A percentile compares a stretch with the other conserved stretches of the same genome.
phyloP scores from a whole-genome alignment of 768 basidiomycete genomes.

The Clathrus columnatus region DNA sequence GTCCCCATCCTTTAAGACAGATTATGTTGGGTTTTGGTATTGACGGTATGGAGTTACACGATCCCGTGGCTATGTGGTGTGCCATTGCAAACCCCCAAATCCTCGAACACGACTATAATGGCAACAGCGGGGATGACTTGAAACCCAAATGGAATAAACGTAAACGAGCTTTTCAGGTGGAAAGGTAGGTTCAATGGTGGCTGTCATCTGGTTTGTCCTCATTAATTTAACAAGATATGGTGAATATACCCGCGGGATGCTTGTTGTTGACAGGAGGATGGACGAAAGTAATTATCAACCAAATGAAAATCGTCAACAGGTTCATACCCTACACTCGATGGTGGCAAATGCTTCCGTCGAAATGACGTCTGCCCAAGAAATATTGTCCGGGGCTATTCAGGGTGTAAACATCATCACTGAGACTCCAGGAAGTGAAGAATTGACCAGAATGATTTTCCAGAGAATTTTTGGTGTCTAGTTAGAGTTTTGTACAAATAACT shows the following conservation, averaged over 20 bases:
- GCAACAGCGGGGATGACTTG: slow-evolving; percentile 24
- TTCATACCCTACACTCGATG: slow-evolving; percentile 40
- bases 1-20: background rate
- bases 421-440: slow-evolving; percentile 53
- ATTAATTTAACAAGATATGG: slow-evolving; percentile 40
- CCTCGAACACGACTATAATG: slow-evolving; percentile 18
- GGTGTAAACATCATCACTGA: slow-evolving; percentile 34
- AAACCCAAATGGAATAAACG: slow-evolving; percentile 48
- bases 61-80: slow-evolving; percentile 85
- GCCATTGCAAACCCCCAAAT: slow-evolving; percentile 62
- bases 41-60: slow-evolving; percentile 85
- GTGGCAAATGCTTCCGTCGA: too few species aligned
- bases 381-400: background rate
- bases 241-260: slow-evolving; percentile 79
- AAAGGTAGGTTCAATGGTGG: slow-evolving; percentile 22
- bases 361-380: slow-evolving; percentile 8
- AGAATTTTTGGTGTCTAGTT: slow-evolving; percentile 58
- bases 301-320: slow-evolving; percentile 54
- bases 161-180: slow-evolving; percentile 54
- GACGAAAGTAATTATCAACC: slow-evolving; percentile 57
- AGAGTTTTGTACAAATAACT: too few species aligned
- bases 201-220: background rate
- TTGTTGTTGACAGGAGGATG: slow-evolving; percentile 70
- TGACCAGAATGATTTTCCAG: slow-evolving; percentile 40
- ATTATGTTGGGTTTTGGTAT: slow-evolving; percentile 73